These are phyloP conservation scores for Colletotrichum euphorbiae DNA, from an alignment of 2,329 filamentous ascomycete species.

Conservation along the genomic window DNA sequence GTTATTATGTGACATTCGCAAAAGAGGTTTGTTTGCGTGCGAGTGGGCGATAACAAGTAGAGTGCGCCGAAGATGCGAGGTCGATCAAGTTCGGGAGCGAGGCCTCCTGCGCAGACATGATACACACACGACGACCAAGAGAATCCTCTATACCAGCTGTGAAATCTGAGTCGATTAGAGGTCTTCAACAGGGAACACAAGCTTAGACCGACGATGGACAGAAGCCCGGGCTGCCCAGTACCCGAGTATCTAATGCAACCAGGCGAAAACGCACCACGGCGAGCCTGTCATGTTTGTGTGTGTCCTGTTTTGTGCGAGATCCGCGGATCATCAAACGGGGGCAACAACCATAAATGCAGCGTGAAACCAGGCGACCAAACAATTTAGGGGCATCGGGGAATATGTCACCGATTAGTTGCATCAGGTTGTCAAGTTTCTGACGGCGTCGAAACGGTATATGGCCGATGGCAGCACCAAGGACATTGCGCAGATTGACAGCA, in stretches of 20 bases:
- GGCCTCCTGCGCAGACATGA: too few relatives aligned
- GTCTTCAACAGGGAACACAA: background rate
- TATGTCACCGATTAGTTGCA: background rate
- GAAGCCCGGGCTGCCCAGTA: slow-evolving; percentile 1
- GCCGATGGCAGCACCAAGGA: background rate
- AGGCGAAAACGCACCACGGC: slow-evolving; percentile 2
- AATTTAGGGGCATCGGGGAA: background rate
- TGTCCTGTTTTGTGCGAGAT: slow-evolving; percentile 35
- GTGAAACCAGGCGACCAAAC: slow-evolving; percentile 29
- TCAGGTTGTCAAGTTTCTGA: background rate
- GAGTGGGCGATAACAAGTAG: background rate
- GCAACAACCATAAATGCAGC: too few relatives aligned
- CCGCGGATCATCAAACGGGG: too few relatives aligned
- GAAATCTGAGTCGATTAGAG: background rate
- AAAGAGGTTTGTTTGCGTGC: background rate
- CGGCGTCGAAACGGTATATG: background rate
- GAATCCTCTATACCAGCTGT: slow-evolving; percentile 3
- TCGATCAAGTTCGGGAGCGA: too few relatives aligned
- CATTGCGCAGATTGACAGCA: background rate
- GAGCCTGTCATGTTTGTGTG: too few relatives aligned
- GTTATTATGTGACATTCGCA: background rate
- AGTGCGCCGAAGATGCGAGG: too few relatives aligned
- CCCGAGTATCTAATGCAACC: background rate
- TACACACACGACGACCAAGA: background rate
- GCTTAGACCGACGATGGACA: background rate